Conservation (phyloP, 345 rosid genomes). For the Syzygium aqueum region DNA sequence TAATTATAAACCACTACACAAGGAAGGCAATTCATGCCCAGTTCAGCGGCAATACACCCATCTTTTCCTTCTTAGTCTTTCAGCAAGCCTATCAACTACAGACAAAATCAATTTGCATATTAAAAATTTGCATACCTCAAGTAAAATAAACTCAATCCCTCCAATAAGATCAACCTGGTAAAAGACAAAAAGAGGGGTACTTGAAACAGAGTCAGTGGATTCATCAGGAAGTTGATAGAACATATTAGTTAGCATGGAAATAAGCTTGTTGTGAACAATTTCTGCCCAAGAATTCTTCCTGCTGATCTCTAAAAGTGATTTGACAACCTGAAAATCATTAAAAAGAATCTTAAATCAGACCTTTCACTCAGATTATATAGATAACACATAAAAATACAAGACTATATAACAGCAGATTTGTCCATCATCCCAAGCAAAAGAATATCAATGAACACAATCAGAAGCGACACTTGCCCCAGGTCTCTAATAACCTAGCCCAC, state of each 20-base stretch:
- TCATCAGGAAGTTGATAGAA: conserved; percentile 65
- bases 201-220: conserved; percentile 21
- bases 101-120: not conserved
- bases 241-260: conserved; percentile 86
- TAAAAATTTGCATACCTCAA: conserved; percentile 48
- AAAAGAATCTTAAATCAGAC: not conserved
- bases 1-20: not conserved
- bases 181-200: conserved; percentile 51
- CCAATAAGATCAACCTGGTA: conserved; percentile 92
- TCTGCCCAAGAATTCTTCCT: conserved; percentile 92
- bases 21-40: not conserved
- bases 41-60: not conserved
- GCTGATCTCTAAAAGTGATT: conserved; percentile 65
- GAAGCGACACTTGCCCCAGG: not conserved
- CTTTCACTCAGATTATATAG: not conserved
- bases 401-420: not conserved
- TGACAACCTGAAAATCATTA: conserved; percentile 58
- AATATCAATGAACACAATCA: not conserved
- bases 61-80: not conserved
- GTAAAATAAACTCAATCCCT: conserved; percentile 84
- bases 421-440: not conserved
- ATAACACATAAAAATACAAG: not conserved
- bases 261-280: conserved; percentile 88
- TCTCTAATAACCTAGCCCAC: not conserved
- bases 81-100: not conserved